phyloP scores from a whole-genome alignment of 371 early-diverging fungal species.

The Dichotomocladium elegans region DNA sequence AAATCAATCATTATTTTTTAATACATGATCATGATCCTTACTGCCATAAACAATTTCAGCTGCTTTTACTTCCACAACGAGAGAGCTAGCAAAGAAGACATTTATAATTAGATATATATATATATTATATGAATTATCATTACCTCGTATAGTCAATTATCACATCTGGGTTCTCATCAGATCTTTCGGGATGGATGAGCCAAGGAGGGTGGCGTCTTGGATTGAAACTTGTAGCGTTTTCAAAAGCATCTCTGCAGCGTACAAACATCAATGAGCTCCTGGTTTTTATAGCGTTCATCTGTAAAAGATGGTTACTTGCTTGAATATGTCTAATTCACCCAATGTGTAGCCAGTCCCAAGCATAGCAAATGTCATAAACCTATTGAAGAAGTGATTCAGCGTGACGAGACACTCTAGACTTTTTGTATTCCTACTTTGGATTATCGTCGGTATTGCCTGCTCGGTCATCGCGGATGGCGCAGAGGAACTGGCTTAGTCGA shows the following conservation, averaged over 20 bases:
- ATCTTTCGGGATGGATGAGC: constrained; percentile 48
- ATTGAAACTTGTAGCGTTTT: constrained; percentile 28
- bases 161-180: constrained; percentile 68
- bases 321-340: constrained; percentile 47
- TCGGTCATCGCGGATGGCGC: constrained; percentile 63
- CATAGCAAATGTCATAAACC: constrained; percentile 60
- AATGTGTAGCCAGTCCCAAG: constrained; percentile 68
- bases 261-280: background rate
- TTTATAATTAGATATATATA: background rate
- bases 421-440: background rate
- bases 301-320: constrained; percentile 22
- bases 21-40: constrained; percentile 7
- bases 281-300: background rate
- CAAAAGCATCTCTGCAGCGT: constrained; percentile 12
- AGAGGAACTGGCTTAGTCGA: constrained; percentile 59
- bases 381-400: constrained; percentile 8
- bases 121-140: background rate
- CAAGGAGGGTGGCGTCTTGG: constrained; percentile 49
- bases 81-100: constrained; percentile 28
- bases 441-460: constrained; percentile 11
- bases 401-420: background rate
- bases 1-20: background rate
- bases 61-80: constrained; percentile 69
- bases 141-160: constrained; percentile 55
- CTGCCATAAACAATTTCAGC: constrained; percentile 52